These are phyloP conservation scores for Acer saccharum DNA, from an alignment of 345 rosid genomes.

Conservation along the genomic window DNA sequence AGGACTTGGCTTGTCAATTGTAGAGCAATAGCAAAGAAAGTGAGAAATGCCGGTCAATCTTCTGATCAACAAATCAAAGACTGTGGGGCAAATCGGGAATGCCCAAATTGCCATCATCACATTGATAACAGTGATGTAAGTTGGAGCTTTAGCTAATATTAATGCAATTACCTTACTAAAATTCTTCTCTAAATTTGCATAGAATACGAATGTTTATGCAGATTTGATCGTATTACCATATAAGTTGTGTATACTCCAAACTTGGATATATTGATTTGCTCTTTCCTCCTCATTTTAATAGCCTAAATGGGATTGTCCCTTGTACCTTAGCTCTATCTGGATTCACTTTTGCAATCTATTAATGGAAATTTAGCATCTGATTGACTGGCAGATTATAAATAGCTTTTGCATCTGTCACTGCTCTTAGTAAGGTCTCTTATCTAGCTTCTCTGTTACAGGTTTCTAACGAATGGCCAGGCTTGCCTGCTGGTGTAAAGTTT, in stretches of 20 bases:
- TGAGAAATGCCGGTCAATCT: slow-evolving; percentile 56
- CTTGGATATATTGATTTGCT: not conserved
- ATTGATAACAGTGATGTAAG: slow-evolving; percentile 90
- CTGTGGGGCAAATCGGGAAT: slow-evolving; percentile 63
- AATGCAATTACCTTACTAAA: not conserved
- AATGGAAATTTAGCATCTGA: not conserved
- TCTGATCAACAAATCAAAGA: slow-evolving; percentile 58
- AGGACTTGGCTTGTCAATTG: slow-evolving; percentile 89
- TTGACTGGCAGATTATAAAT: no score
- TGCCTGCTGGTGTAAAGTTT: slow-evolving; percentile 93
- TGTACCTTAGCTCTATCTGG: not conserved
- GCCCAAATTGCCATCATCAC: slow-evolving; percentile 69
- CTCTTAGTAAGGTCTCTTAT: not conserved
- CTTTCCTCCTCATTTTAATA: not conserved
- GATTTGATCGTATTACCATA: not conserved
- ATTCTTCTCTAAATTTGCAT: not conserved
- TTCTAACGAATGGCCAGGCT: slow-evolving; percentile 75
- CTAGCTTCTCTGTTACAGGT: slow-evolving; percentile 45
- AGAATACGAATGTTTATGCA: not conserved
- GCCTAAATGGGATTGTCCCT: not conserved
- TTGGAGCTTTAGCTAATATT: not conserved
- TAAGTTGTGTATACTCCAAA: not conserved
- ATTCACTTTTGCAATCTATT: not conserved
- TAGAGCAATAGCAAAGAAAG: slow-evolving; percentile 70
- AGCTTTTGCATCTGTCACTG: not conserved